Evolutionary conservation across 345 rosid species (phyloP), one percentile per base, ranked within the genome.

Genomic region (Triadica sebifera): DNA sequence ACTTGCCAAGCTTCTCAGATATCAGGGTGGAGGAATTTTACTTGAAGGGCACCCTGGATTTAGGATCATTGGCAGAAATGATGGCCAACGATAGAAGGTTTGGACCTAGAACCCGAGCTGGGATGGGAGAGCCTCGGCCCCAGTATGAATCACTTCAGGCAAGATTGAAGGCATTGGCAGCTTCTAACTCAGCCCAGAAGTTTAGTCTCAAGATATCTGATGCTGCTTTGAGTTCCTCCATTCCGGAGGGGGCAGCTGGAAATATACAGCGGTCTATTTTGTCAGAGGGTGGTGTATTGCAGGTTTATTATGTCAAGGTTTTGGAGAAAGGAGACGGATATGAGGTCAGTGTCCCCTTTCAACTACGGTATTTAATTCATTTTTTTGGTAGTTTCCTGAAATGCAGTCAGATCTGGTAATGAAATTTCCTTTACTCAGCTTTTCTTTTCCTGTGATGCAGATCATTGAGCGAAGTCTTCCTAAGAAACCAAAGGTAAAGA

Each of bases 181-280:
- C 86, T 65, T 89, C 95, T 75, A 85, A 81, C 81, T 81, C 95
- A 45, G 57, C 78, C 52, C 95, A 87, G 78, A 89, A 86, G 47
- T 91, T 91, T 83, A 91, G 86, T 80, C 96, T 96, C 49, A 88
- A 85, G 84, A 91, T 96, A 68, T 93, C 99, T 68, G 97, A 93
- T 74, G 84, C 78, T 81, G 91, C 87, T 68, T 78, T 89, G 76
- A 83, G 82, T 71, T 89, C 98, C 65, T 81, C 84, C 52, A 89
- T 96, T 67, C 99, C 99, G 12, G 99, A 93, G 75, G 99, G 99
- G 74, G 94, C 99, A 61, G 98, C 98, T 78, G 99, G 99, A 85
- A 91, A 82, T 83, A 93, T 93, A 75, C 88, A 85, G 49, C 88
- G 99, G 77, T 85, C 91, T 45, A 93, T 93, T 67, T 85, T 93